A percentile compares a stretch with the other conserved stretches of the same genome.
These are phyloP conservation scores for Phytomonas francai DNA, from an alignment of 208 protist genomes.

Conservation along the genomic window DNA sequence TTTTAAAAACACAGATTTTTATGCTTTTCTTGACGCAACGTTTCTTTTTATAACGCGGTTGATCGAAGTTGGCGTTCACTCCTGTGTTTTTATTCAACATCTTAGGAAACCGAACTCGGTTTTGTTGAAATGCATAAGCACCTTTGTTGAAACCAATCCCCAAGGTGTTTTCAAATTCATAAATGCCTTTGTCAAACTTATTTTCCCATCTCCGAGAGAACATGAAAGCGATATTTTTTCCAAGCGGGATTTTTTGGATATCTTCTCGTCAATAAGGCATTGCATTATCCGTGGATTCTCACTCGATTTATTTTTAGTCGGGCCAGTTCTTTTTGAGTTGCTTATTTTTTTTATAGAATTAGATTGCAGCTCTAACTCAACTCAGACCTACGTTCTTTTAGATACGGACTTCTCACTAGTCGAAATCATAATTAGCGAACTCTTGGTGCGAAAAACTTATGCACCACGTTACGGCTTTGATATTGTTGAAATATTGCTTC, in stretches of 20 bases:
- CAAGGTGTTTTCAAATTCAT: not conserved
- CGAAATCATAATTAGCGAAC: not conserved
- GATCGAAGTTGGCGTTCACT: not conserved
- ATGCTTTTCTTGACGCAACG: not conserved
- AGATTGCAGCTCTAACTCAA: not conserved
- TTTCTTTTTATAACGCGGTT: not conserved
- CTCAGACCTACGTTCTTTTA: not conserved
- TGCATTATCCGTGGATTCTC: not conserved
- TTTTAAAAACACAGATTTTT: conserved; percentile 1
- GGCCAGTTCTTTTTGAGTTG: not conserved
- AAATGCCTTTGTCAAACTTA: not conserved
- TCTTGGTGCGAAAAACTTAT: not conserved
- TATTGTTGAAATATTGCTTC: not conserved
- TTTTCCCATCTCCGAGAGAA: not conserved
- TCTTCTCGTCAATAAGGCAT: not conserved
- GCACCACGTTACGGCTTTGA: not conserved
- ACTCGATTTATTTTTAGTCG: not conserved
- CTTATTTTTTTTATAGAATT: not conserved
- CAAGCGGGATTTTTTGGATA: not conserved
- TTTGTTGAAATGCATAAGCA: not conserved
- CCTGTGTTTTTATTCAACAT: not conserved
- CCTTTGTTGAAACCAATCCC: not conserved
- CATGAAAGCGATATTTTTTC: not conserved
- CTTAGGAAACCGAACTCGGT: not conserved
- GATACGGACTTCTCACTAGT: not conserved